These are phyloP conservation scores for Phytophthora pseudosyringae DNA, from an alignment of 352 stramenopile genomes.

Conservation along the genomic window DNA sequence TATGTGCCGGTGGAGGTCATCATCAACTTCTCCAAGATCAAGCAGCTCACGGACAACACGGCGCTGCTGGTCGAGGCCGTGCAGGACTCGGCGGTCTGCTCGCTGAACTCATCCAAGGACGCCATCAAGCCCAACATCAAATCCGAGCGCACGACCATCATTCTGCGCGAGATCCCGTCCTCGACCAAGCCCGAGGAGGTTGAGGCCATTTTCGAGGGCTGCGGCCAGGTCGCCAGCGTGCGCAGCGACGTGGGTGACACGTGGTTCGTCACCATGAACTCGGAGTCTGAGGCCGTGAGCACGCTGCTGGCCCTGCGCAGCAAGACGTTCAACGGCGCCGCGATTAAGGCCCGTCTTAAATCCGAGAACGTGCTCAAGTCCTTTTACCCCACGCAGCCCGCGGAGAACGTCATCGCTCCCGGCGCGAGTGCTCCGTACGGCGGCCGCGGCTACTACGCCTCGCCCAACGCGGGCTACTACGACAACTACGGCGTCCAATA, in stretches of 20 bases:
- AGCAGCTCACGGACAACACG: conserved; percentile 76
- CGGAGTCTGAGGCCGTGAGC: conserved; percentile 86
- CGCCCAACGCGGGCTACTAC: conserved; percentile 64
- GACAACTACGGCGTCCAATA: conserved; percentile 87
- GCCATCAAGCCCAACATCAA: conserved; percentile 94
- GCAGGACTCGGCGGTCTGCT: conserved; percentile 71
- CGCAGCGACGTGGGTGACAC: conserved; percentile 94
- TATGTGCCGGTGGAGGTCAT: conserved; percentile 87
- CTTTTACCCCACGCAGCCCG: conserved; percentile 84
- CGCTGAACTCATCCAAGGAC: conserved; percentile 78
- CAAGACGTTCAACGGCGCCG: conserved; percentile 90
- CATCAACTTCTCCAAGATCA: conserved; percentile 87
- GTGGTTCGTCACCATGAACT: conserved; percentile 93
- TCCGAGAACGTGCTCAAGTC: conserved; percentile 93
- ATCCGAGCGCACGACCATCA: conserved; percentile 93
- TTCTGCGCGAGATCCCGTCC: conserved; percentile 92
- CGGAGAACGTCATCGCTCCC: conserved; percentile 57
- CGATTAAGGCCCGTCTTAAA: conserved; percentile 93
- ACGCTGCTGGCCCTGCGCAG: conserved; percentile 87
- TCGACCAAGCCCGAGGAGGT: conserved; percentile 86
- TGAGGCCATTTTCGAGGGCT: conserved; percentile 86
- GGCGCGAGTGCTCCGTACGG: conserved; percentile 49
- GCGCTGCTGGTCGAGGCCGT: conserved; percentile 75
- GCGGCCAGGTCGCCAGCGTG: conserved; percentile 78
- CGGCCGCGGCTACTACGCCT: conserved; percentile 73